Evolutionary conservation across 2,329 filamentous ascomycete genomes (phyloP).

Genomic region (Cladosporium halotolerans): DNA sequence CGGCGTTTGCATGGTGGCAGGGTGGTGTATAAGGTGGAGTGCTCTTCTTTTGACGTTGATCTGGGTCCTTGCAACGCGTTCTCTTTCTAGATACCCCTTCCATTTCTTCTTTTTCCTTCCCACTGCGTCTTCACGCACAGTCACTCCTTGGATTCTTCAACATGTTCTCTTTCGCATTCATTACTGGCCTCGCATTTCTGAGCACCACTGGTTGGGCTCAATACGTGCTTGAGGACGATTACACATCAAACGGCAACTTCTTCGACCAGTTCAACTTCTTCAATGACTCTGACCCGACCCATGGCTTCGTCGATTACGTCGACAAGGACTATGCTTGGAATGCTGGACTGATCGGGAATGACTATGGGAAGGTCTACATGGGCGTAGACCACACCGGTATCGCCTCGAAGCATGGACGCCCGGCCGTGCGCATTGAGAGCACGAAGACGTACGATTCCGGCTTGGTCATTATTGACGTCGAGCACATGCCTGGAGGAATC

Average conservation of each 20-base stretch:
- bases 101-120: slow-evolving; percentile 12
- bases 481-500: slow-evolving; percentile 64
- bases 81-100: slow-evolving; percentile 11
- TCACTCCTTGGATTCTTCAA: slow-evolving; percentile 13
- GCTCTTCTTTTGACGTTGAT: too few species aligned
- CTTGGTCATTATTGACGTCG: slow-evolving; percentile 64
- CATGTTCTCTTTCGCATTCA: slow-evolving; percentile 19
- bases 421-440: slow-evolving; percentile 65
- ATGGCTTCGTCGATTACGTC: slow-evolving; percentile 68
- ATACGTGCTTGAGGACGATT: slow-evolving; percentile 42
- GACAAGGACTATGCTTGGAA: slow-evolving; percentile 47
- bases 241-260: slow-evolving; percentile 39
- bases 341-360: slow-evolving; percentile 20
- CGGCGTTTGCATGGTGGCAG: too few species aligned
- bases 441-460: slow-evolving; percentile 58
- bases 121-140: slow-evolving; percentile 14
- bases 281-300: slow-evolving; percentile 58
- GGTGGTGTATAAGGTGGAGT: too few species aligned
- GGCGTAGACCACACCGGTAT: slow-evolving; percentile 34
- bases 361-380: slow-evolving; percentile 24
- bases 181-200: slow-evolving; percentile 17
- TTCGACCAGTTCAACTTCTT: slow-evolving; percentile 50
- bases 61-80: not conserved
- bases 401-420: slow-evolving; percentile 51
- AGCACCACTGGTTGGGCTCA: slow-evolving; percentile 24